Percentiles rank a stretch among this genome's conserved stretches.
These are phyloP conservation scores for Pholiota molesta DNA, from an alignment of 768 basidiomycete genomes.

Conservation along the genomic window DNA sequence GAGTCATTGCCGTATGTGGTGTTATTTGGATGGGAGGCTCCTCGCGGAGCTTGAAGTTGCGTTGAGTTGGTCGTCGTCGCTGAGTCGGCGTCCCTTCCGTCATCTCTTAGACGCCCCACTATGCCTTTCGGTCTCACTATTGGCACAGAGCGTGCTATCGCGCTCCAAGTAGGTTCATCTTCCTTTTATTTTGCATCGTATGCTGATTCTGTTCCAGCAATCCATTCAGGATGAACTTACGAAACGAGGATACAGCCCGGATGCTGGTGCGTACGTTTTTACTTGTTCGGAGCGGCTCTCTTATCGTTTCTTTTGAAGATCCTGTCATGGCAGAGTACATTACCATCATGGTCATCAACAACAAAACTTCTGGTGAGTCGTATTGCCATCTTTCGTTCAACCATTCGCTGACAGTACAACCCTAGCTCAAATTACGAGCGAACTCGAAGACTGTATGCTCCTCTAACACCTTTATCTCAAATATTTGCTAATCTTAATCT, in stretches of 20 bases:
- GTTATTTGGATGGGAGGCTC: neutral
- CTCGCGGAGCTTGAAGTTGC: conserved; percentile 34
- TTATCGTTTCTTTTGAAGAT: conserved; percentile 47
- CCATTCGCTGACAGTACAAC: conserved; percentile 19
- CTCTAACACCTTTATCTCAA: conserved; percentile 4
- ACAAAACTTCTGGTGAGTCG: conserved; percentile 74
- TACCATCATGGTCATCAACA: conserved; percentile 94
- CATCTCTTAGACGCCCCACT: conserved; percentile 29
- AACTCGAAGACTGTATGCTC: conserved; percentile 78
- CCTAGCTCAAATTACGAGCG: conserved; percentile 82
- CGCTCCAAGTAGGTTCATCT: conserved; percentile 58
- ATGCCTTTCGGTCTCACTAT: conserved; percentile 82
- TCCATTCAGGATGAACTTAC: conserved; percentile 83
- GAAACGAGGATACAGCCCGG: conserved; percentile 71
- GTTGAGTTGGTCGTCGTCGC: conserved; percentile 14
- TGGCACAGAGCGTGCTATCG: conserved; percentile 73
- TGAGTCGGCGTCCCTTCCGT: conserved; percentile 23
- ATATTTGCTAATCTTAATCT: conserved; percentile 13
- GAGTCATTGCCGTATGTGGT: neutral
- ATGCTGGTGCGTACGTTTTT: conserved; percentile 59
- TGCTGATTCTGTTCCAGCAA: conserved; percentile 48
- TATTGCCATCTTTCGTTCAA: conserved; percentile 2
- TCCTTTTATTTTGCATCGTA: neutral
- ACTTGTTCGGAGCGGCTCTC: conserved; percentile 8
- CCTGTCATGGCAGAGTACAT: conserved; percentile 94